These are phyloP conservation scores for Mycena amicta DNA, from an alignment of 768 basidiomycete species.

Conservation along the genomic window DNA sequence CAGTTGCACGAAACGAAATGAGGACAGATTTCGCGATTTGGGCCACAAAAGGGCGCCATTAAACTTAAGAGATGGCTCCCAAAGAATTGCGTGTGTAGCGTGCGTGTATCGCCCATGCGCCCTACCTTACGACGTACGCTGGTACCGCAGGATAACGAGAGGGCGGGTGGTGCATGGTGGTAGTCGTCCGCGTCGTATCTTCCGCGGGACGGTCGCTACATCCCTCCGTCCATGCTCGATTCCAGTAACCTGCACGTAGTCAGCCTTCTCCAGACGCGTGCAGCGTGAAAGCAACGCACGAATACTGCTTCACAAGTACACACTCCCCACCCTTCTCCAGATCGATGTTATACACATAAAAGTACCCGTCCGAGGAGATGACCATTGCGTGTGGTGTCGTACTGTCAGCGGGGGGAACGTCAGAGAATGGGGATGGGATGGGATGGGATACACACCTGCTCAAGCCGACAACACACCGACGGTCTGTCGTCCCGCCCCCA, in stretches of 20 bases:
- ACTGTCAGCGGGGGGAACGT: constrained; percentile 38
- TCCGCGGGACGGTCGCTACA: constrained; percentile 8
- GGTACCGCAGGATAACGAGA: too few relatives aligned
- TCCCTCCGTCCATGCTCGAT: constrained; percentile 15
- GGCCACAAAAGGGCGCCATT: too few relatives aligned
- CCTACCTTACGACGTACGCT: too few relatives aligned
- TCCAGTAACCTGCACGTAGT: constrained; percentile 21
- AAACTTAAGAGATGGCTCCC: too few relatives aligned
- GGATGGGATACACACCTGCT: constrained; percentile 69
- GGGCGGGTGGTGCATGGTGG: too few relatives aligned
- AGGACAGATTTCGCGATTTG: too few relatives aligned
- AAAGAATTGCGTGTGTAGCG: too few relatives aligned
- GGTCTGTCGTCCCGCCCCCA: constrained; percentile 51
- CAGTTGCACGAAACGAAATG: too few relatives aligned
- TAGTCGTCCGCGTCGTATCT: too few relatives aligned
- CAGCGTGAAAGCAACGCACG: constrained; percentile 10
- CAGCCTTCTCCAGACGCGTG: too few relatives aligned
- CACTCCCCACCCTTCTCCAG: constrained; percentile 96
- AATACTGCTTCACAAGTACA: constrained; percentile 89
- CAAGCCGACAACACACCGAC: constrained; percentile 85
- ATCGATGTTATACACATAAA: constrained; percentile 95
- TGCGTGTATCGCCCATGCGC: too few relatives aligned
- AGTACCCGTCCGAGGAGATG: constrained; percentile 91
- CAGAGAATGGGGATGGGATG: not conserved
- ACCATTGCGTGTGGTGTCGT: constrained; percentile 98